A percentile compares a stretch with the other conserved stretches of the same genome.
Evolutionary conservation across 2,329 filamentous ascomycete genomes (phyloP).

Genomic region (Tolypocladium ovalisporum): DNA sequence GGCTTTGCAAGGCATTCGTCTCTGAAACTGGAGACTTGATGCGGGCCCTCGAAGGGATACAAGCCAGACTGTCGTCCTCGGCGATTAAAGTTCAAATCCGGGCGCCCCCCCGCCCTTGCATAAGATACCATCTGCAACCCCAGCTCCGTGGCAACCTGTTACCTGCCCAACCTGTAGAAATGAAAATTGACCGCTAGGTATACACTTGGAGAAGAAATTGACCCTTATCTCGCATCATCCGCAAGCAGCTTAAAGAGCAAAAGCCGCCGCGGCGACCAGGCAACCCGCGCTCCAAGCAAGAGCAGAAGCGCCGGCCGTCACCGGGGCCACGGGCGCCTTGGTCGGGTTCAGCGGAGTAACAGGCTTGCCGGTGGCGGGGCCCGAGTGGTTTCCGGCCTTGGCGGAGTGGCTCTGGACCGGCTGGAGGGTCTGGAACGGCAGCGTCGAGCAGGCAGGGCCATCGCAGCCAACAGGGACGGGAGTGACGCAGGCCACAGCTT

Average conservation of each 20-base stretch:
- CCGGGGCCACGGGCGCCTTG: neutral
- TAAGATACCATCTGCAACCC: too few species aligned
- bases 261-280: neutral
- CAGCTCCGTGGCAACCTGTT: too few species aligned
- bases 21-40: too few species aligned
- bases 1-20: too few species aligned
- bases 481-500: neutral
- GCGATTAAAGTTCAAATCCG: too few species aligned
- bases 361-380: neutral
- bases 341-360: neutral
- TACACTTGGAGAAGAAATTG: too few species aligned
- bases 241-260: neutral
- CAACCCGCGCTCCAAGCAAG: neutral
- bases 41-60: too few species aligned
- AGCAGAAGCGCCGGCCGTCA: neutral
- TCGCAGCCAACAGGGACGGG: neutral
- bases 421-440: neutral
- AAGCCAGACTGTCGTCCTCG: too few species aligned
- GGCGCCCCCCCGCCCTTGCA: too few species aligned
- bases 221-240: neutral
- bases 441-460: neutral
- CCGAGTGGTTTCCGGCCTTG: neutral
- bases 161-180: too few species aligned
- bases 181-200: too few species aligned
- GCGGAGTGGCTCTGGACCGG: neutral